Conservation (phyloP, 2,329 filamentous ascomycete genomes). For the Fusarium chlamydosporum region DNA sequence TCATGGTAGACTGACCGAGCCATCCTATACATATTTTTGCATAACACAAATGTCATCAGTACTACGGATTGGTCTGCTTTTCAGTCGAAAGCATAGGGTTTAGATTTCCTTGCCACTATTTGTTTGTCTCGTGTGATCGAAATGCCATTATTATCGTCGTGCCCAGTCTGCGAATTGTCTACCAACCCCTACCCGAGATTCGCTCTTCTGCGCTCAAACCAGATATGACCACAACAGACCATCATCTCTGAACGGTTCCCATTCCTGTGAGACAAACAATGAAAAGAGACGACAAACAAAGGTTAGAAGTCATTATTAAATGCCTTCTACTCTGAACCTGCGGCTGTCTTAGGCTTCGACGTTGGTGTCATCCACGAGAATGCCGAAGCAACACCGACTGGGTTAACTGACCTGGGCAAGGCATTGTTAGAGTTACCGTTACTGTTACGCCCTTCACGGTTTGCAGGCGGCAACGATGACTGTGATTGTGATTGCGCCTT, state of each 20-base stretch:
- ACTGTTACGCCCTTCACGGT: conserved; percentile 56
- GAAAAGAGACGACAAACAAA: conserved; percentile 11
- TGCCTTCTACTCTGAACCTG: conserved; percentile 46
- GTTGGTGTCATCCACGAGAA: conserved; percentile 88
- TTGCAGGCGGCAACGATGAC: conserved; percentile 49
- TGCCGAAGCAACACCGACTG: conserved; percentile 90
- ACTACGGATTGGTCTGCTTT: conserved; percentile 16
- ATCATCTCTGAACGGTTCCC: background rate
- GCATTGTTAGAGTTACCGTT: conserved; percentile 58
- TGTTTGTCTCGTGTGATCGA: conserved; percentile 28
- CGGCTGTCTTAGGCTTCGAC: conserved; percentile 56
- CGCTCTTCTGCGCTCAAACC: conserved; percentile 38
- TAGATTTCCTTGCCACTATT: conserved; percentile 13
- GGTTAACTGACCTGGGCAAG: conserved; percentile 77
- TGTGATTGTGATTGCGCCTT: conserved; percentile 52
- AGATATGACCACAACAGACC: background rate
- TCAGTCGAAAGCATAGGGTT: conserved; percentile 12
- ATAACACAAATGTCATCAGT: conserved; percentile 10
- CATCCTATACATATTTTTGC: conserved; percentile 7
- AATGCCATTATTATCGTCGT: conserved; percentile 30
- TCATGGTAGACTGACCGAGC: conserved; percentile 14
- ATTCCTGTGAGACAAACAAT: conserved; percentile 17
- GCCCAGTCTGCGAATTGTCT: conserved; percentile 4
- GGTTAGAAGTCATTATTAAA: background rate
- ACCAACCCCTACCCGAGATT: conserved; percentile 26